phyloP scores from a whole-genome alignment of 495 filamentous ascomycete species.

The Usnea hakonensis region DNA sequence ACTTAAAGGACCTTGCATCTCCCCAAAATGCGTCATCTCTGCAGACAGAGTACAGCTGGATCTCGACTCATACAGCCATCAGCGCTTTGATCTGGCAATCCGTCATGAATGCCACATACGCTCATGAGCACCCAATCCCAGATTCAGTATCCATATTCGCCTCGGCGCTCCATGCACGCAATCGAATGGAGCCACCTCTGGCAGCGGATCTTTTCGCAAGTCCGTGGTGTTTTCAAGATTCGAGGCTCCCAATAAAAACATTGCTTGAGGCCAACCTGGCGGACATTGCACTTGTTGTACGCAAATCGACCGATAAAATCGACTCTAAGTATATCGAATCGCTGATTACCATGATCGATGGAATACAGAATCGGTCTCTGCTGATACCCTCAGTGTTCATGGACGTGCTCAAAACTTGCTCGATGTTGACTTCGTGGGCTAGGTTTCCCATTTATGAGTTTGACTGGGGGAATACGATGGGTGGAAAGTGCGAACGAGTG shows the following conservation, averaged over 20 bases:
- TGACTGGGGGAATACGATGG: not conserved
- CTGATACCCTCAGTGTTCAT: not conserved
- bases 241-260: not conserved
- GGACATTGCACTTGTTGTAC: not conserved
- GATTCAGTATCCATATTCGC: not conserved
- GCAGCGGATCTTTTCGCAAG: not conserved
- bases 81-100: not conserved
- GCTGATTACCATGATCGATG: not conserved
- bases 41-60: not conserved
- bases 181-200: not conserved
- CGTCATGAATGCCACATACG: not conserved
- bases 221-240: not conserved
- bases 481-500: not conserved
- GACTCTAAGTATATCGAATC: not conserved
- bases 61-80: not conserved
- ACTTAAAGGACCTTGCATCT: not conserved
- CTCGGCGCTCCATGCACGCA: not conserved
- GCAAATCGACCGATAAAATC: not conserved
- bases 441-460: not conserved
- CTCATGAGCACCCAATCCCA: not conserved
- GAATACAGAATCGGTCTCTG: not conserved
- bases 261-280: not conserved
- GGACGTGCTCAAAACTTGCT: not conserved
- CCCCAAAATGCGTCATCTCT: not conserved
- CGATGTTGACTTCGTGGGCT: not conserved